Evolutionary conservation across 805 yeast genomes (phyloP).

Genomic region (Metschnikowia lochheadii): DNA sequence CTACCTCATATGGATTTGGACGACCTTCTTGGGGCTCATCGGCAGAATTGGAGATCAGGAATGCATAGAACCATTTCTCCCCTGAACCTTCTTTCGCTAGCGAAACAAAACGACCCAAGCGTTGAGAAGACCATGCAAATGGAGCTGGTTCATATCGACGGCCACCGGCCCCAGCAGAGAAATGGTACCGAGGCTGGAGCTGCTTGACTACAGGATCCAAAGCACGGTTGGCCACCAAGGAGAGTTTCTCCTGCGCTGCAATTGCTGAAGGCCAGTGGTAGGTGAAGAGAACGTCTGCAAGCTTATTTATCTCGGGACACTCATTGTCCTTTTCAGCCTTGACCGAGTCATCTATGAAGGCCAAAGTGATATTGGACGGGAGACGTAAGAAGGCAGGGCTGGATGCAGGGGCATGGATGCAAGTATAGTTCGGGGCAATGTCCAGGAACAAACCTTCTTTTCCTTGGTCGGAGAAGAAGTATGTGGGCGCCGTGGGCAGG

Average conservation of each 20-base stretch:
- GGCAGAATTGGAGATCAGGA: constrained; percentile 29
- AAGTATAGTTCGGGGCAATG: constrained; percentile 23
- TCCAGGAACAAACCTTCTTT: constrained; percentile 23
- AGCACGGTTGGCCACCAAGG: constrained; percentile 39
- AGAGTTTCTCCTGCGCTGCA: constrained; percentile 40
- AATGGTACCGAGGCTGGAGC: constrained; percentile 62
- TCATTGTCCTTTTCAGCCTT: constrained; percentile 2
- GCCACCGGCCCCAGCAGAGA: constrained; percentile 51
- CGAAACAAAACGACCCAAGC: constrained; percentile 61
- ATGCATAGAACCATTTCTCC: constrained; percentile 73
- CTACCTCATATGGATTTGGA: constrained; percentile 20
- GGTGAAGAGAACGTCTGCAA: constrained; percentile 53
- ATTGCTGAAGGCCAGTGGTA: constrained; percentile 58
- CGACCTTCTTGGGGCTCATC: constrained; percentile 12
- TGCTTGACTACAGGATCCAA: constrained; percentile 45
- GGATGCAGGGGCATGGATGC: constrained; percentile 22
- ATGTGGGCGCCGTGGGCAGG: constrained; percentile 21
- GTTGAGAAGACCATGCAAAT: constrained; percentile 49
- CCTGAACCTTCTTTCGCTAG: constrained; percentile 55
- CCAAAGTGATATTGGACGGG: constrained; percentile 45
- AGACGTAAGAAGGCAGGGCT: constrained; percentile 33
- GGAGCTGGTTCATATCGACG: constrained; percentile 53
- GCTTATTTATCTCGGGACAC: background rate
- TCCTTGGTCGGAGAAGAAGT: constrained; percentile 19
- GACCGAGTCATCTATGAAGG: constrained; percentile 35